phyloP scores from a whole-genome alignment of 2,329 filamentous ascomycete species.

The Alternaria angustiovoidea region DNA sequence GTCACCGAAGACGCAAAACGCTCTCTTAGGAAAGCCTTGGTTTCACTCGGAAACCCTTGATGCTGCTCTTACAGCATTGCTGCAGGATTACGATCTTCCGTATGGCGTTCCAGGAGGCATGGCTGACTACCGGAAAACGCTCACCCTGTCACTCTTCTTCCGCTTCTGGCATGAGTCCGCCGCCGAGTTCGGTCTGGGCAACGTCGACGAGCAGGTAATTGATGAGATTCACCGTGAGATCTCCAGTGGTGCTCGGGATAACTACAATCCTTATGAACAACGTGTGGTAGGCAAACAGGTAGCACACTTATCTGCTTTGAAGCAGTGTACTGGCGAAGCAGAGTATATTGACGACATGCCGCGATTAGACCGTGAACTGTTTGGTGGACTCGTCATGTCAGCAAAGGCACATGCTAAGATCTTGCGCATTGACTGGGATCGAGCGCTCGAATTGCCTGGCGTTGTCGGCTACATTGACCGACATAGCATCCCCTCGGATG shows the following conservation, averaged over 20 bases:
- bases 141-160: slow-evolving; percentile 93
- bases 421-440: slow-evolving; percentile 75
- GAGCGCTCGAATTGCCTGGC: slow-evolving; percentile 83
- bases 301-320: slow-evolving; percentile 86
- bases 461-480: slow-evolving; percentile 86
- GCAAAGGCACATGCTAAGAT: slow-evolving; percentile 88
- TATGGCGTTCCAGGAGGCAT: slow-evolving; percentile 95
- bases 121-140: slow-evolving; percentile 90
- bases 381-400: slow-evolving; percentile 86
- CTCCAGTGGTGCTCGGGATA: slow-evolving; percentile 79
- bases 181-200: slow-evolving; percentile 63
- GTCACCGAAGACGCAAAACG: slow-evolving; percentile 76
- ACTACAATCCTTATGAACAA: slow-evolving; percentile 79
- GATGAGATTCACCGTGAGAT: slow-evolving; percentile 84
- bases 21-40: slow-evolving; percentile 77
- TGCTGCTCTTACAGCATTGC: slow-evolving; percentile 81
- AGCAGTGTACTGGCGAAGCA: slow-evolving; percentile 91
- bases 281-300: slow-evolving; percentile 83
- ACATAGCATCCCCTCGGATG: slow-evolving; percentile 76
- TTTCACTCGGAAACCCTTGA: slow-evolving; percentile 84
- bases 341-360: slow-evolving; percentile 97
- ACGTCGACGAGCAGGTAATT: slow-evolving; percentile 74
- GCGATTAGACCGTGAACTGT: slow-evolving; percentile 81
- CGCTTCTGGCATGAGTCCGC: slow-evolving; percentile 94
- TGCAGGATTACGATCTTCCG: slow-evolving; percentile 81